phyloP scores from a whole-genome alignment of 2,329 filamentous ascomycete genomes.

The Venturiaceae sp. region DNA sequence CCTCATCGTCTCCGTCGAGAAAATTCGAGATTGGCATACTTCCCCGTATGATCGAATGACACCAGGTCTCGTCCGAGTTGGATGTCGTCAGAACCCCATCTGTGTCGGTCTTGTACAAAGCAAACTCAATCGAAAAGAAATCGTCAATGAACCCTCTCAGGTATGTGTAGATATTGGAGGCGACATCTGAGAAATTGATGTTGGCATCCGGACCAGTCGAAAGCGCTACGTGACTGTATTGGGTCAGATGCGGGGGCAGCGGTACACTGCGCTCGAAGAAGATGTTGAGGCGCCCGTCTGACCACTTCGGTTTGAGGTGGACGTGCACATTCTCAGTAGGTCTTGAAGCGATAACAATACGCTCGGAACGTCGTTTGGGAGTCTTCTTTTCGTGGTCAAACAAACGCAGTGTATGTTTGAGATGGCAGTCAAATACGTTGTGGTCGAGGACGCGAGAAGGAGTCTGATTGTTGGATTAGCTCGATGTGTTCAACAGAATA shows the following conservation, averaged over 20 bases:
- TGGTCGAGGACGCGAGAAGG: not conserved
- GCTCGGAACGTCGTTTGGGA: not conserved
- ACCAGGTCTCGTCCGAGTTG: not conserved
- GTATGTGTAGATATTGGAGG: not conserved
- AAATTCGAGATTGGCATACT: not conserved
- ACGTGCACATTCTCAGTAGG: not conserved
- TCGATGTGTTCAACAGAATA: not conserved
- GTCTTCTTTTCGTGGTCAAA: not conserved
- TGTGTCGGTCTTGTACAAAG: not conserved
- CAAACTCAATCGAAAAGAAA: not conserved
- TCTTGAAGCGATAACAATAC: not conserved
- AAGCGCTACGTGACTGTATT: not conserved
- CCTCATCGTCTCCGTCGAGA: not conserved
- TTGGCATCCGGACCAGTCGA: not conserved
- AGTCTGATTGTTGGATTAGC: not conserved
- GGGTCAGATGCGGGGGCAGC: not conserved
- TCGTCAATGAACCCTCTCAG: not conserved
- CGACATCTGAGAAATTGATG: not conserved
- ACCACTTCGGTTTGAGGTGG: not conserved
- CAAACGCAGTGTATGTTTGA: not conserved
- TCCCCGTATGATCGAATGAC: not conserved
- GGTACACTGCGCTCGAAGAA: not conserved
- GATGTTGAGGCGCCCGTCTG: not conserved
- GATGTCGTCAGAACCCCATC: not conserved
- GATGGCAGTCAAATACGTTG: not conserved